Evolutionary conservation across 2,329 filamentous ascomycete species (phyloP).

Genomic region (Beauveria pseudobassiana): DNA sequence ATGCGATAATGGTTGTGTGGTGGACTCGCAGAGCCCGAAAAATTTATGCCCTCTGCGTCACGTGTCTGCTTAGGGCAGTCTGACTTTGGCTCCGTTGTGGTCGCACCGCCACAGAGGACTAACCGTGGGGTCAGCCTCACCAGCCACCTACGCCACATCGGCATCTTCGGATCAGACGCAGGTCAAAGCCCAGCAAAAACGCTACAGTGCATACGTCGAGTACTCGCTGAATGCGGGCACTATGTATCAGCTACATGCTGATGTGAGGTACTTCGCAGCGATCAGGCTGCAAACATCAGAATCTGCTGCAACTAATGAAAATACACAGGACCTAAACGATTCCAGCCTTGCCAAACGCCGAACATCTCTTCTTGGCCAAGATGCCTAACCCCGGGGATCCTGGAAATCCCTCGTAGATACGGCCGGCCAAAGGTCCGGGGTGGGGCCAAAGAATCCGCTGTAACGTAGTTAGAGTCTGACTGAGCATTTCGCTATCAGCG

Average conservation of each 20-base stretch:
- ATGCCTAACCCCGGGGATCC: neutral
- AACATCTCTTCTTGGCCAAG: neutral
- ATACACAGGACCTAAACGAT: neutral
- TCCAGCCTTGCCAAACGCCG: neutral
- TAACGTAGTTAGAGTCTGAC: constrained; percentile 10
- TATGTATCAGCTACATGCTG: constrained; percentile 7
- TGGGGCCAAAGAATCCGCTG: constrained; percentile 2
- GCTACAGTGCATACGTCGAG: neutral
- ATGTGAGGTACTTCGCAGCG: neutral
- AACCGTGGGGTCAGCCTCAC: neutral
- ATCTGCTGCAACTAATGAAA: neutral
- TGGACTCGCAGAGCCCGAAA: constrained; percentile 9
- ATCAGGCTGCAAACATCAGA: neutral
- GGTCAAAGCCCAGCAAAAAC: neutral
- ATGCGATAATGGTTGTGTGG: constrained; percentile 15
- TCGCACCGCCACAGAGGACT: constrained; percentile 5
- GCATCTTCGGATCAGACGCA: constrained; percentile 1
- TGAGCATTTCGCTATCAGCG: constrained; percentile 11
- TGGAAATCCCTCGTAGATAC: constrained; percentile 13
- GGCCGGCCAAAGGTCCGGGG: constrained; percentile 8
- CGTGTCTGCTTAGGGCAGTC: constrained; percentile 11
- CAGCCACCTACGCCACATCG: constrained; percentile 11
- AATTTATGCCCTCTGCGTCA: constrained; percentile 12
- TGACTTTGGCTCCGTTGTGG: neutral
- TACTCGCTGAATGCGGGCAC: neutral